phyloP scores from a whole-genome alignment of 2,329 filamentous ascomycete species.

The Xylariaceae sp. region DNA sequence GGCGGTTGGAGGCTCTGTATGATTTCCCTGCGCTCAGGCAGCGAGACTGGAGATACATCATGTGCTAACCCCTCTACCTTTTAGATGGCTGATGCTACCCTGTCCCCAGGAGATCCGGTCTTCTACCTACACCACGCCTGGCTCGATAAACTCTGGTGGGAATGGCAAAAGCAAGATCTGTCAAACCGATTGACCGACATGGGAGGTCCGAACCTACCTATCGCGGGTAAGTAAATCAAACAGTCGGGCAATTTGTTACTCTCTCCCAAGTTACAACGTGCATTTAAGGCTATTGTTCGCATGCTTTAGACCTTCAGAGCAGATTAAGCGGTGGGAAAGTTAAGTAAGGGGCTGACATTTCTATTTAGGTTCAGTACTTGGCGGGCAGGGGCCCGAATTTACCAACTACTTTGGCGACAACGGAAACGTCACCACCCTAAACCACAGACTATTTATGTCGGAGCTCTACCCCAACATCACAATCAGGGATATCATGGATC shows the following conservation, averaged over 20 bases:
- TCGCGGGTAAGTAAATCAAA: constrained; percentile 6
- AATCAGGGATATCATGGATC: constrained; percentile 11
- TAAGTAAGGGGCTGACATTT: too few species aligned
- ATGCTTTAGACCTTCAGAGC: too few species aligned
- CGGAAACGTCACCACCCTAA: constrained; percentile 10
- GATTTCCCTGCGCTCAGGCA: neutral
- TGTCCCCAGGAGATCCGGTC: constrained; percentile 34
- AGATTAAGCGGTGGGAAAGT: too few species aligned
- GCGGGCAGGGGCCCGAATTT: too few species aligned
- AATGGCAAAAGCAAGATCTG: constrained; percentile 28
- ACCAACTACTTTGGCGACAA: constrained; percentile 16
- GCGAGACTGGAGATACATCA: too few species aligned
- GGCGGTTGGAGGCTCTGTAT: constrained; percentile 8
- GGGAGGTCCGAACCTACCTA: constrained; percentile 20
- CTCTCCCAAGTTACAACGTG: too few species aligned
- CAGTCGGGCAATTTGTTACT: too few species aligned
- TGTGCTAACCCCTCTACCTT: neutral
- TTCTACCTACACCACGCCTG: constrained; percentile 33
- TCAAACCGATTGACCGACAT: constrained; percentile 24
- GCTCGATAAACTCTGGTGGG: constrained; percentile 31
- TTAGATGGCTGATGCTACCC: constrained; percentile 17
- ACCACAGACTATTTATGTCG: constrained; percentile 7
- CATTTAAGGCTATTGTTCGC: too few species aligned
- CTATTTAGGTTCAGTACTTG: constrained; percentile 3
- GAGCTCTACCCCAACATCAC: constrained; percentile 9